A percentile compares a stretch with the other conserved stretches of the same genome.
These are phyloP conservation scores for Plantago coronopus DNA, from an alignment of 305 asterid genomes.

Conservation along the genomic window DNA sequence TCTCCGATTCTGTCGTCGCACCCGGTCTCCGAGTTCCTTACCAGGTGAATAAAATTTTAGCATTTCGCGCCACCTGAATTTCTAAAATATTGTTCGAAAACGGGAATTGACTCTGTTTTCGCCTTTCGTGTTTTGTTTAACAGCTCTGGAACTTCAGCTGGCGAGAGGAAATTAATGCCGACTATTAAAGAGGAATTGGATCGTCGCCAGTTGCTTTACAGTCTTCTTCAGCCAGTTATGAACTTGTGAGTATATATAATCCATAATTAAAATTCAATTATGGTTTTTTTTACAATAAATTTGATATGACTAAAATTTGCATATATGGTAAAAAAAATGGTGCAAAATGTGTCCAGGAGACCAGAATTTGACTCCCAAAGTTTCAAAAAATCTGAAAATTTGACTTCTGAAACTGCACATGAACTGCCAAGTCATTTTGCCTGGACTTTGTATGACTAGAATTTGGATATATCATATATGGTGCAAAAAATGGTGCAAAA, in stretches of 20 bases:
- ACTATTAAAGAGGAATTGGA: slow-evolving; percentile 82
- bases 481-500: no score
- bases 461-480: no score
- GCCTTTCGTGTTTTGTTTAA: neutral
- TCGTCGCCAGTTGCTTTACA: slow-evolving; percentile 94
- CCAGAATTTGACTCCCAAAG: no score
- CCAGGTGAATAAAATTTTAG: slow-evolving; percentile 45
- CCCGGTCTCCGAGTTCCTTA: slow-evolving; percentile 92
- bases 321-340: no score
- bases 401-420: no score
- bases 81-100: neutral
- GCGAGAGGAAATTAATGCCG: slow-evolving; percentile 95
- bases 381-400: no score
- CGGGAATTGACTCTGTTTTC: neutral
- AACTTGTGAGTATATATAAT: slow-evolving; percentile 48
- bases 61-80: neutral
- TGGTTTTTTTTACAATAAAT: no score
- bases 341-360: no score
- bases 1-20: slow-evolving; percentile 76
- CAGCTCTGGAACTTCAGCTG: slow-evolving; percentile 99
- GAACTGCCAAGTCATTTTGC: no score
- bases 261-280: neutral
- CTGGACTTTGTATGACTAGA: no score
- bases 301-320: no score
- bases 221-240: slow-evolving; percentile 96